Evolutionary conservation across 2,329 filamentous ascomycete genomes (phyloP).

Genomic region (Xylariales sp.): DNA sequence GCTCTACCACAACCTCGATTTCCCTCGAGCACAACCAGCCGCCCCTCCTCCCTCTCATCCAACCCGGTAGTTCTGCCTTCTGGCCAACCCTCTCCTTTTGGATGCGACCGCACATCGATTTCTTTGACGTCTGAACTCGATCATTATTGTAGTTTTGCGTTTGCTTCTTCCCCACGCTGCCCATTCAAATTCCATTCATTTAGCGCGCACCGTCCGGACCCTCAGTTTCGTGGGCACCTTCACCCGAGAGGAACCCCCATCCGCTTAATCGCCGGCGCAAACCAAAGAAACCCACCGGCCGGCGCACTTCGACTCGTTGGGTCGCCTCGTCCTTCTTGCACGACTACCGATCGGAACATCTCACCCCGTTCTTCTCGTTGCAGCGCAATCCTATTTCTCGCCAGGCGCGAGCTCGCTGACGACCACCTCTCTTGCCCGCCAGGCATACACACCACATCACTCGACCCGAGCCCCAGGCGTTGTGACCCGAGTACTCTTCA

Average conservation of each 20-base stretch:
- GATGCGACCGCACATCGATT: background rate
- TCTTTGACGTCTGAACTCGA: too few species aligned
- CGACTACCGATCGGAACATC: background rate
- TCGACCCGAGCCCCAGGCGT: background rate
- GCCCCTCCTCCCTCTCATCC: background rate
- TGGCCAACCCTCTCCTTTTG: background rate
- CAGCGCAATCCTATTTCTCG: constrained; percentile 1
- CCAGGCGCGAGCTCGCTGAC: constrained; percentile 4
- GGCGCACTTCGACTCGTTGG: too few species aligned
- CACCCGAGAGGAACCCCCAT: background rate
- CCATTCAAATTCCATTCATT: background rate
- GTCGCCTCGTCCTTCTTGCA: background rate
- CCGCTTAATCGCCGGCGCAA: too few species aligned
- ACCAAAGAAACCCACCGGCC: too few species aligned
- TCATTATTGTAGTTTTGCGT: too few species aligned
- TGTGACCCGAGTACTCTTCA: background rate
- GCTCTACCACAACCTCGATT: background rate
- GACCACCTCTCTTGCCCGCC: too few species aligned
- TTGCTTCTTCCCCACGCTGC: too few species aligned
- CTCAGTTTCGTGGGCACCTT: background rate
- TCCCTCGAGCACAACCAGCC: background rate
- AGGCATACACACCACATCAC: background rate
- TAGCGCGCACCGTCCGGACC: background rate
- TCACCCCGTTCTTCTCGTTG: background rate
- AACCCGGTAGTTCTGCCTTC: background rate